These are phyloP conservation scores for Cladophialophora bantiana DNA, from an alignment of 2,329 filamentous ascomycete species.

Conservation along the genomic window DNA sequence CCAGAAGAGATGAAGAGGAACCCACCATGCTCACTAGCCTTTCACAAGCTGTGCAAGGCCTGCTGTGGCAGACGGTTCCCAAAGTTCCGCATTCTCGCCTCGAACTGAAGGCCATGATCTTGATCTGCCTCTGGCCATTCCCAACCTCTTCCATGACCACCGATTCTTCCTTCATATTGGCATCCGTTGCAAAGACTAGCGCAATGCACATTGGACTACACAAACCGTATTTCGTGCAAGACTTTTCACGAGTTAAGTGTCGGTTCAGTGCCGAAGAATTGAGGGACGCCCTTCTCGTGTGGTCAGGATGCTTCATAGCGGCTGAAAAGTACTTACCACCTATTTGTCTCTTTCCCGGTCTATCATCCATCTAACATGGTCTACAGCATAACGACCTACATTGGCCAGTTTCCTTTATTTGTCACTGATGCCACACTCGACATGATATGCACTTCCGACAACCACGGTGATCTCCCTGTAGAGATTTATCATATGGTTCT, in stretches of 20 bases:
- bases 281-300: conserved; percentile 69
- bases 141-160: conserved; percentile 68
- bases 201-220: conserved; percentile 71
- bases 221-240: conserved; percentile 67
- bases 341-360: too few species aligned
- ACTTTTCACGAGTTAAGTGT: conserved; percentile 58
- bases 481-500: conserved; percentile 13
- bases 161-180: conserved; percentile 70
- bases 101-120: conserved; percentile 67
- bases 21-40: conserved; percentile 60
- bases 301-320: conserved; percentile 61
- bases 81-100: conserved; percentile 69
- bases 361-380: not conserved
- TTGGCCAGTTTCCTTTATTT: conserved; percentile 66
- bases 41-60: conserved; percentile 58
- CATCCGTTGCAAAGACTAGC: conserved; percentile 70
- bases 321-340: not conserved
- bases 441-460: conserved; percentile 53
- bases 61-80: conserved; percentile 68
- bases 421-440: conserved; percentile 63
- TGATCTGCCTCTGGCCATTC: conserved; percentile 70
- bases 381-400: conserved; percentile 5
- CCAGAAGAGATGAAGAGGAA: conserved; percentile 64
- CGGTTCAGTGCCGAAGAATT: conserved; percentile 67
- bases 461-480: not conserved